Percentiles rank a stretch among this genome's conserved stretches.
Evolutionary conservation across 2,329 filamentous ascomycete species (phyloP).

Genomic region (Lanzia echinophila): DNA sequence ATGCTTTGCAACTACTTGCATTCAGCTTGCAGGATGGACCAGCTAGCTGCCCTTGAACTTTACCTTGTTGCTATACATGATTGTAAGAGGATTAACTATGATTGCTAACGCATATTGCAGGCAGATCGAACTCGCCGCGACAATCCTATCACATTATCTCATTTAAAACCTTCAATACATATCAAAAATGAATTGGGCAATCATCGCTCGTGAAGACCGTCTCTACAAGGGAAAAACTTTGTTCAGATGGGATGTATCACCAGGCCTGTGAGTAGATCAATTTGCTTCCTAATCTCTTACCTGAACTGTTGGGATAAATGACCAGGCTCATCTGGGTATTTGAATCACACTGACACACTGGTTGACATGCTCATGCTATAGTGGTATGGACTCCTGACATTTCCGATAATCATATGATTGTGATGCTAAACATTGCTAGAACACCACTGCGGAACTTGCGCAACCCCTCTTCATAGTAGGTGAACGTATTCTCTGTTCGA

Average conservation of each 20-base stretch:
- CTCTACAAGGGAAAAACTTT: slow-evolving; percentile 25
- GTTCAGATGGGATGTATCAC: slow-evolving; percentile 29
- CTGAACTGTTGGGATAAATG: no score
- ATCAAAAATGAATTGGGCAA: slow-evolving; percentile 25
- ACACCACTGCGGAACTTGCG: slow-evolving; percentile 30
- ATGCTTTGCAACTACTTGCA: no score
- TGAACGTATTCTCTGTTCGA: neutral
- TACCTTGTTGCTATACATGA: no score
- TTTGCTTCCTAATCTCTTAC: no score
- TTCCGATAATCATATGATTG: neutral
- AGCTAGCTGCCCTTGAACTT: no score
- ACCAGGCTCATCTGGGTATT: no score
- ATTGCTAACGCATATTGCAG: no score
- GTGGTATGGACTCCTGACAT: slow-evolving; percentile 15
- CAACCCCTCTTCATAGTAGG: slow-evolving; percentile 27
- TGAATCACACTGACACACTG: no score
- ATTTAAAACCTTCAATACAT: neutral
- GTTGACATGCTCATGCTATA: no score
- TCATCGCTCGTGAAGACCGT: slow-evolving; percentile 21
- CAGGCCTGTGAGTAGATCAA: slow-evolving; percentile 18
- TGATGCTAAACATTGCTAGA: slow-evolving; percentile 20
- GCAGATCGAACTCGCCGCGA: neutral
- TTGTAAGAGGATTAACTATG: no score
- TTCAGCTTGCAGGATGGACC: no score
- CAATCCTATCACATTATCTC: no score